Evolutionary conservation across 2,329 filamentous ascomycete species (phyloP), one percentile per base, ranked within the genome.

Genomic region (Fusarium sublunatum): DNA sequence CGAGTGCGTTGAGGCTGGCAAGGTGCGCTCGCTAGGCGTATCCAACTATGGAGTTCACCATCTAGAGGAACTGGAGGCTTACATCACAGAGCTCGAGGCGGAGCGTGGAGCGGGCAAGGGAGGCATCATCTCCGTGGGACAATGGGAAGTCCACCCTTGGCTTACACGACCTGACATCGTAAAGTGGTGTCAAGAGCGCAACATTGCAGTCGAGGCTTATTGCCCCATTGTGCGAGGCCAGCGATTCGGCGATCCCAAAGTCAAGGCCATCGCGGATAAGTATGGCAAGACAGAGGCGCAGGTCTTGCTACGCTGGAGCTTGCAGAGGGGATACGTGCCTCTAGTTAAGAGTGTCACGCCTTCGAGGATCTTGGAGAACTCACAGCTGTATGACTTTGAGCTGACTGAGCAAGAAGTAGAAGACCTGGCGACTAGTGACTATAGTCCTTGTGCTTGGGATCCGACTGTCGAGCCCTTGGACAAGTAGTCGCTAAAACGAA

Each of bases 71-170:
- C 77, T 89, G 28, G 83, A 87, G 73, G 72, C 70, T 52, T 82
- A 87, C 74, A 88, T 87, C 55, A 78, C 77, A 49, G 85, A 88
- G 73, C 83, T 88, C 1, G 88, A 91, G 70, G 72, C 74, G 15
- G 85, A 86, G 74, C 82, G 84, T 39, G 83, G 87, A 2, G 78
- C 80, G 54, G 88, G 88, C 9, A 88, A 86, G 65, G 88, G 86
- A 40, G 91, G 91, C 24, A 80, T 91, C 36, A 84, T 97, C 70
- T 90, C 88, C 59, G 90, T 97, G 34, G 93, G 92, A 36, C 93
- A 97, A 77, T 92, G 90, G 77, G 93, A 97, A 77, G 79, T 97
- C 10, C 93, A 97, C 76, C 93, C 93, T 1, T 97, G 92, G 93
- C 86, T 93, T 38, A 83, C 88, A 8, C 83, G 93, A n/a, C 79